Evolutionary conservation across 495 filamentous ascomycete genomes (phyloP), one percentile per base, ranked within the genome.

Genomic region (Tuber calosporum): DNA sequence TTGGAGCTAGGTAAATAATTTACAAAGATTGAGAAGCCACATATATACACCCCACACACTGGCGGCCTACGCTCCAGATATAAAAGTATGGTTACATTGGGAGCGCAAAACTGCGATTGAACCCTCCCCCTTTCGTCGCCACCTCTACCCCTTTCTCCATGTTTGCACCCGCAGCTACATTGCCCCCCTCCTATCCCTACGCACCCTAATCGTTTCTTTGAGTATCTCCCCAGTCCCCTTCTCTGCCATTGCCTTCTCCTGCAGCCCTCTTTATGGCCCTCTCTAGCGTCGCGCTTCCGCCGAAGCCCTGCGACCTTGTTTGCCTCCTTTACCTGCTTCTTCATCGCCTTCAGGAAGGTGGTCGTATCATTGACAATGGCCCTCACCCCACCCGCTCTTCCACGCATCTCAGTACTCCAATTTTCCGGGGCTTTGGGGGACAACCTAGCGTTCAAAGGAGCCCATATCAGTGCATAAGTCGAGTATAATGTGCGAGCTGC

Each of bases 401-500:
- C 94, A 88, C 38, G 95, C 94, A 81, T 98, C 95, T 68, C 89
- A 90, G 84, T 92, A 97, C 3, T 92, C 93, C 76, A 90, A 87
- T 73, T 87, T 89, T 75, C 90, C 89, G 82, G 89, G 96, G 58
- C 89, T 92, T 71, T 88, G 89, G 2, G 95, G 92, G 0, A 99
- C 89, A 0, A 90, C 92, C 95, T 95, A 98, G 66, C 94, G 92
- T 83, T 99, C 94, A 22, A 97, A 88, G 53, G 86, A 88, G 34
- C 90, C 96, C 1, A 85, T 84, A 0, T 94, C 92, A 0, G 95
- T 98, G 85, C 95, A 98, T 13, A 97, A 76, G 81, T 98, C 95
- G 7, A 97, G 84, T 45, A 90, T 91, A 74, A 97, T 89, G 80
- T 99, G 95, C 1, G 92, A 92, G 38, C 87, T 87, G n/a, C 92